Evolutionary conservation across 768 basidiomycete genomes (phyloP), one percentile per base, ranked within the genome.

Genomic region (Tylopilus plumbeoviolaceoides): DNA sequence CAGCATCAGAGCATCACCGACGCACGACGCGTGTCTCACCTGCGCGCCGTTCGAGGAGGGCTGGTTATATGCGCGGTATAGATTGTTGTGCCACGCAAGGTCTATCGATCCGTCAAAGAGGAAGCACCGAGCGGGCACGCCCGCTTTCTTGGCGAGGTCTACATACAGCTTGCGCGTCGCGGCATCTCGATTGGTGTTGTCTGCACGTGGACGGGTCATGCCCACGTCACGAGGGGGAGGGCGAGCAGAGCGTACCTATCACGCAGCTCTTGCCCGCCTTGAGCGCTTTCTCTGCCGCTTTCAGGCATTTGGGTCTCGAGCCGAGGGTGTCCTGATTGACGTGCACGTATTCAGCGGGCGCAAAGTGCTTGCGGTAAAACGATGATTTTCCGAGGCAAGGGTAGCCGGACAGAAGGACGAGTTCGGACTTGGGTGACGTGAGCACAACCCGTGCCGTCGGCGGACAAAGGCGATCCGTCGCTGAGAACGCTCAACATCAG

Each of bases 31-130:
- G 28, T 27, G n/a, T 14, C 57, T 56, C 40, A 62, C 61, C 25
- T 55, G 54, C 21, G 46, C 27, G 15, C 42, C 51, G 27, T 39
- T 67, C 1, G 75, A 73, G 3, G 78, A 65, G 0, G 83, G 81
- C 28, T 79, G 70, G 55, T 79, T 80, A 58, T 74, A 89, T 35
- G 91, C 83, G 28, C 95, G 82, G 64, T 95, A 97, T 8, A 94
- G 70, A 62, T 95, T 95, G 67, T 98, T 97, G 69, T 98, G 95
- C 85, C 85, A 89, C 3, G 91, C 91, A 7, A 95, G 77, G 43
- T 92, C 88, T n/a, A 82, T 60, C 9, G 87, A 80, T 41, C 84
- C 88, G 9, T 81, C 74, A 60, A 97, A 95, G 25, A 79, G 58
- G 65, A 95, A 81, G 63, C 90, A 89, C 50, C 92, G 78, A 4